A percentile compares a stretch with the other conserved stretches of the same genome.
These are phyloP conservation scores for Starmerella stigmatis DNA, from an alignment of 805 yeast genomes.

Conservation along the genomic window DNA sequence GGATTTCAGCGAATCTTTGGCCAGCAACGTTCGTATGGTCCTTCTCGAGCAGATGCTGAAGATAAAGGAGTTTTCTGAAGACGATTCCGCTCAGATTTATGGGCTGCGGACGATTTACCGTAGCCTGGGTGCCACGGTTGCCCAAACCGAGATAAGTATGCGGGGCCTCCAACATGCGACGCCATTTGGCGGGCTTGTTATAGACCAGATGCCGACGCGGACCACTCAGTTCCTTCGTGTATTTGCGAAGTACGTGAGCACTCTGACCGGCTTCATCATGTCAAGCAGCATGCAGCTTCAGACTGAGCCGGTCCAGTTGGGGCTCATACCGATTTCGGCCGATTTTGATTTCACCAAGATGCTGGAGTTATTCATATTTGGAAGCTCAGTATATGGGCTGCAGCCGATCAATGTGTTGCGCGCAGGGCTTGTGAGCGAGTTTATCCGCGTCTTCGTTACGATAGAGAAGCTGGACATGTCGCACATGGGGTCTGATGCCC, in stretches of 20 bases:
- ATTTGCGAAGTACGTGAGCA: slow-evolving; percentile 18
- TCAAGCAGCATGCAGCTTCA: slow-evolving; percentile 7
- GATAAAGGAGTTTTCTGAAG: slow-evolving; percentile 7
- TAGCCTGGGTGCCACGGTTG: slow-evolving; percentile 12
- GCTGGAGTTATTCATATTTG: slow-evolving; percentile 16
- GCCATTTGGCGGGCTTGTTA: slow-evolving; percentile 36
- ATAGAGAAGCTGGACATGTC: background rate
- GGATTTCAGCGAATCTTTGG: slow-evolving; percentile 13
- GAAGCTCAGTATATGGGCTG: slow-evolving; percentile 8
- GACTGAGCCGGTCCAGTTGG: slow-evolving; percentile 7
- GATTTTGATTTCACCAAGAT: slow-evolving; percentile 8
- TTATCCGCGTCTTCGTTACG: slow-evolving; percentile 6
- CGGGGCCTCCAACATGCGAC: slow-evolving; percentile 21
- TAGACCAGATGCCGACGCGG: slow-evolving; percentile 35
- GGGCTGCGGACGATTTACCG: slow-evolving; percentile 15
- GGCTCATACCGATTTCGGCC: slow-evolving; percentile 1
- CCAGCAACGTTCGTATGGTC: slow-evolving; percentile 13
- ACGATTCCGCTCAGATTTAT: slow-evolving; percentile 6
- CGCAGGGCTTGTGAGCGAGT: slow-evolving; percentile 5
- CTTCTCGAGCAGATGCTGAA: slow-evolving; percentile 18
- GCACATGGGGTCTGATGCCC: too few relatives aligned
- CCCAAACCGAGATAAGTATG: slow-evolving; percentile 20
- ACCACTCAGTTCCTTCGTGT: slow-evolving; percentile 22
- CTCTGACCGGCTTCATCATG: slow-evolving; percentile 17
- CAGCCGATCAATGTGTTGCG: slow-evolving; percentile 12